Percentiles rank a stretch among this genome's conserved stretches.
Evolutionary conservation across 441 rosid genomes (phyloP).

Genomic region (Hypseocharis bilobata): DNA sequence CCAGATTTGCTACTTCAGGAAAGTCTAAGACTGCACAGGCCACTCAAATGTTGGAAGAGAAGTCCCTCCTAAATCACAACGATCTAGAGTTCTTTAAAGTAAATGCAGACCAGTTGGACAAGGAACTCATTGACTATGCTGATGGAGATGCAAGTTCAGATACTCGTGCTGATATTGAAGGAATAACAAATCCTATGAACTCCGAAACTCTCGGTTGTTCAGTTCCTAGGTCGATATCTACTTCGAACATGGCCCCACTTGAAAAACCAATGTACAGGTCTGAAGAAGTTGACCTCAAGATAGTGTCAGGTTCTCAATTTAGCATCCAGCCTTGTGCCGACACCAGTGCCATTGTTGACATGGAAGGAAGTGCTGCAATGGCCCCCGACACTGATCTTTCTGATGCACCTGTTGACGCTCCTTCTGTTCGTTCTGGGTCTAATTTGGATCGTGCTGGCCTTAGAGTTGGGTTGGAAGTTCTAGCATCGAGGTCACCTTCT

Average conservation of each 20-base stretch:
- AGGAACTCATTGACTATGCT: constrained; percentile 5
- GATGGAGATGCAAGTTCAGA: constrained; percentile 15
- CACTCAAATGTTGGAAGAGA: not conserved
- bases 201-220: constrained; percentile 8
- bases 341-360: constrained; percentile 14
- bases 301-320: constrained; percentile 15
- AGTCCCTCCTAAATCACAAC: not conserved
- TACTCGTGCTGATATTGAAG: constrained; percentile 2
- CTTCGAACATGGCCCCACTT: constrained; percentile 9
- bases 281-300: constrained; percentile 21
- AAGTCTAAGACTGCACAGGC: not conserved
- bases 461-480: constrained; percentile 23
- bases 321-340: constrained; percentile 19
- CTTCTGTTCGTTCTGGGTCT: constrained; percentile 26
- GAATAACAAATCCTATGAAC: constrained; percentile 1
- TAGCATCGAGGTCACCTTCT: constrained; percentile 24
- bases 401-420: constrained; percentile 13
- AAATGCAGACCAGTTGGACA: not conserved
- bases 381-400: constrained; percentile 14
- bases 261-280: constrained; percentile 21
- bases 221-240: constrained; percentile 11
- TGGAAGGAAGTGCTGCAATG: constrained; percentile 16
- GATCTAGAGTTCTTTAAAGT: not conserved
- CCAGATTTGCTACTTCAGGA: not conserved
- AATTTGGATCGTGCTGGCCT: constrained; percentile 20